Conservation (phyloP, 1,284 basidiomycete species). For the Rhodofomes roseus region DNA sequence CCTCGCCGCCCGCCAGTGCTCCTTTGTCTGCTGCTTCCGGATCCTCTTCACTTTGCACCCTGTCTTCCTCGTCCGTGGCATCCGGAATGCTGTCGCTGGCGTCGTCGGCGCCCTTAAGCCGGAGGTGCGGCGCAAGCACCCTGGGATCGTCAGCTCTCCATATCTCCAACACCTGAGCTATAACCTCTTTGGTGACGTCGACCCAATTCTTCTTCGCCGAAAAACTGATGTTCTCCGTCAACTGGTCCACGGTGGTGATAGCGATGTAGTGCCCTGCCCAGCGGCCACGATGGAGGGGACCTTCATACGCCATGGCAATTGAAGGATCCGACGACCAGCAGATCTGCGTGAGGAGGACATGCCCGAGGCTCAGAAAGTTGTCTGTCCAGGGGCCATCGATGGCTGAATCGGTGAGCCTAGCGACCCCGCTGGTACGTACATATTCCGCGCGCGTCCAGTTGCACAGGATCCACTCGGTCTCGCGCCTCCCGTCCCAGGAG, state of each 20-base stretch:
- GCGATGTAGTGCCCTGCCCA: constrained; percentile 29
- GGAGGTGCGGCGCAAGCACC: neutral
- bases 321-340: constrained; percentile 12
- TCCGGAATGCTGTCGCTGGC: neutral
- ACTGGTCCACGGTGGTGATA: constrained; percentile 19
- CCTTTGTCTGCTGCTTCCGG: no score
- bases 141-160: neutral
- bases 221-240: neutral
- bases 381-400: neutral
- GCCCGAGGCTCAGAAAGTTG: constrained; percentile 2
- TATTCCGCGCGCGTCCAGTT: neutral
- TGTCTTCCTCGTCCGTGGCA: neutral
- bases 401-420: neutral
- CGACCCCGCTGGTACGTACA: neutral
- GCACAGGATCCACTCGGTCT: constrained; percentile 2
- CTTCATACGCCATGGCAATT: neutral
- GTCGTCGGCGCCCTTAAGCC: neutral
- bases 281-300: constrained; percentile 7
- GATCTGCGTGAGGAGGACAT: constrained; percentile 13
- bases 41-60: neutral
- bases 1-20: no score
- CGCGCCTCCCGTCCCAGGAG: neutral
- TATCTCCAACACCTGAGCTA: neutral
- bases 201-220: constrained; percentile 8
- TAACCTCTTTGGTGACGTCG: constrained; percentile 12